These are phyloP conservation scores for Penicillium sp. DNA, from an alignment of 2,329 filamentous ascomycete species.

Conservation along the genomic window DNA sequence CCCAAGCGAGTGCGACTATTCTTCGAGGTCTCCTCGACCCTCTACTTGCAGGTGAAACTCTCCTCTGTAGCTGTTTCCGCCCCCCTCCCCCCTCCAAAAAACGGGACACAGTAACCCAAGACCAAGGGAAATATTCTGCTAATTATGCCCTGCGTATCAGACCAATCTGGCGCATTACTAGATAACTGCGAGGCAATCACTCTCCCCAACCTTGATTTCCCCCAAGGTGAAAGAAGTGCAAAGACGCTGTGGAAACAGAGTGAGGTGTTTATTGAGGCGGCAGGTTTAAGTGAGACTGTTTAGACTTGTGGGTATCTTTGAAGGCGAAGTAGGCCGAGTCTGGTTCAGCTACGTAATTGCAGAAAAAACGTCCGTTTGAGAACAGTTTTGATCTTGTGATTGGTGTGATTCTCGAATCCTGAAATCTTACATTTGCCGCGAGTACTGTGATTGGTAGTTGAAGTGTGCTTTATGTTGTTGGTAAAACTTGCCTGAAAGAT, in stretches of 20 bases:
- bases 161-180: slow-evolving; percentile 20
- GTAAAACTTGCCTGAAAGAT: too few relatives aligned
- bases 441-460: too few relatives aligned
- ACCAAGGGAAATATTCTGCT: background rate
- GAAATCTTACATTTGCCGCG: too few relatives aligned
- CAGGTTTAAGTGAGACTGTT: background rate
- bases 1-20: slow-evolving; percentile 18
- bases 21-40: slow-evolving; percentile 23
- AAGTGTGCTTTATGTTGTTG: too few relatives aligned
- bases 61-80: background rate
- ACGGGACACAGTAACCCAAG: too few relatives aligned
- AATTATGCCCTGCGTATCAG: slow-evolving; percentile 3
- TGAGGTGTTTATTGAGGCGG: slow-evolving; percentile 21
- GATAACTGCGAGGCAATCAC: slow-evolving; percentile 18
- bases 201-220: slow-evolving; percentile 23
- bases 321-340: too few relatives aligned
- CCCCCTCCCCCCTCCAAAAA: background rate
- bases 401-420: too few relatives aligned
- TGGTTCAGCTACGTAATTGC: too few relatives aligned
- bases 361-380: too few relatives aligned
- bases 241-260: slow-evolving; percentile 28
- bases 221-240: slow-evolving; percentile 22
- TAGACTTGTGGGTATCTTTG: background rate
- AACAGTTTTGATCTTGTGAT: too few relatives aligned
- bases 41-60: slow-evolving; percentile 15